These are phyloP conservation scores for Wallacemonas rigidus DNA, from an alignment of 208 protist genomes.

Conservation along the genomic window DNA sequence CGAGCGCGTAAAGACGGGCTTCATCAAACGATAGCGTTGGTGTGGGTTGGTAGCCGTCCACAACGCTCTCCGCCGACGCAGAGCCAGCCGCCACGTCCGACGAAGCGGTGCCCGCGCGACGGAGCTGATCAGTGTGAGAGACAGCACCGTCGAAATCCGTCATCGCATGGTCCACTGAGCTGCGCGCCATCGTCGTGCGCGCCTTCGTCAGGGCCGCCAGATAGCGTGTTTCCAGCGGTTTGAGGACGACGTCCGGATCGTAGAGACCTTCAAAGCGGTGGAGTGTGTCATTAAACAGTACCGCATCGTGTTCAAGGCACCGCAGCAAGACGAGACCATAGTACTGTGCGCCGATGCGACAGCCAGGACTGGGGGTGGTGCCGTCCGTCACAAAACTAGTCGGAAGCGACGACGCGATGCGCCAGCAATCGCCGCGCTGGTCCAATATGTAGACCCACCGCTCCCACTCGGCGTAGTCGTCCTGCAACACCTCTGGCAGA, in stretches of 20 bases:
- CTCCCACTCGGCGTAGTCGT: slow-evolving; percentile 55
- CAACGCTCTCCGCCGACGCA: no score
- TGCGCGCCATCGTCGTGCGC: neutral
- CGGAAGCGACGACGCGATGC: slow-evolving; percentile 31
- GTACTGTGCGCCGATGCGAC: slow-evolving; percentile 50
- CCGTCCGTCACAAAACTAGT: neutral
- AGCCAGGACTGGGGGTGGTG: neutral
- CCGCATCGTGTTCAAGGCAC: slow-evolving; percentile 40
- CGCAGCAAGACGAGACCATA: slow-evolving; percentile 76
- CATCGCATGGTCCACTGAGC: neutral
- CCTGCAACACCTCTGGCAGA: slow-evolving; percentile 28
- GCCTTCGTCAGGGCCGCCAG: slow-evolving; percentile 15
- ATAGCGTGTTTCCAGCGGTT: slow-evolving; percentile 44
- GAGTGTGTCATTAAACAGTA: slow-evolving; percentile 32
- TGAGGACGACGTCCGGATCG: slow-evolving; percentile 32
- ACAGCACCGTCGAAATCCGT: neutral
- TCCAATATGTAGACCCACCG: slow-evolving; percentile 70
- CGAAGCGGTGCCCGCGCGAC: neutral
- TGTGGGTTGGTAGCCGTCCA: neutral
- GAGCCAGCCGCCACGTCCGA: neutral
- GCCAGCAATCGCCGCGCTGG: slow-evolving; percentile 51
- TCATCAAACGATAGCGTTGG: slow-evolving; percentile 23
- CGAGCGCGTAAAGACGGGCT: slow-evolving; percentile 38
- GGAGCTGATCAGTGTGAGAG: neutral
- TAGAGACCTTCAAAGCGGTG: slow-evolving; percentile 34